Base-by-base conservation (phyloP, 768 basidiomycete genomes). In the Coprinopsis strossmayeri region DNA sequence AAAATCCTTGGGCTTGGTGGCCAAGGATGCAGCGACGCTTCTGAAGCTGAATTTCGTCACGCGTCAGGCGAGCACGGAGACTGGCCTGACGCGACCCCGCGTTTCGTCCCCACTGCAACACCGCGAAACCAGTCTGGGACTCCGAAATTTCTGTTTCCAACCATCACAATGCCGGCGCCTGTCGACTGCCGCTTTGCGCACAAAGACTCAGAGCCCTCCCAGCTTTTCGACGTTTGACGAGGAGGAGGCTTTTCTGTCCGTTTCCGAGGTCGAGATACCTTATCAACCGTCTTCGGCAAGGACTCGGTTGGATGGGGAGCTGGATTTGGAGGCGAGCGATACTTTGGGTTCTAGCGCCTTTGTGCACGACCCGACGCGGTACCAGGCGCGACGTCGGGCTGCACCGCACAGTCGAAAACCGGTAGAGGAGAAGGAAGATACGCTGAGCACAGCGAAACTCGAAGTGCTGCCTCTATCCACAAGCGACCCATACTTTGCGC, bases 101-200 rank as follows among this genome's bases (percentile, higher is more conserved):
- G 30, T 32, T 32, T 32, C 30, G 9, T 15, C 15, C 15, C 30
- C 30, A 32, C 7, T 15, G 15, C 30, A 15, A 32, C 24, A 25
- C 12, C 21, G 25, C 9, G 21, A 44, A 44, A n/a, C 28, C 23
- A 28, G 28, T 28, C 2, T 44, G 13, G 42, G 42, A 3, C 42
- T 46, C 34, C 45, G 45, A 5, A 46, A 46, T 11, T 46, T 46
- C 35, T 35, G 26, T n/a, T 34, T 32, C 11, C 30, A 10, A 13
- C 21, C 34, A 4, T 20, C 45, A 7, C 12, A 20, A 46, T 46
- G 45, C 35, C 45, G 45, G 13, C 32, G 13, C 23, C 30, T 7
- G 30, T 15, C n/a, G n/a, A n/a, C n/a, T n/a, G n/a, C n/a, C n/a
- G n/a, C n/a, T n/a, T n/a, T n/a, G n/a, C n/a, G n/a, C n/a, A n/a